Conservation (phyloP, 106 monocot species). For the Acorus calamus region DNA sequence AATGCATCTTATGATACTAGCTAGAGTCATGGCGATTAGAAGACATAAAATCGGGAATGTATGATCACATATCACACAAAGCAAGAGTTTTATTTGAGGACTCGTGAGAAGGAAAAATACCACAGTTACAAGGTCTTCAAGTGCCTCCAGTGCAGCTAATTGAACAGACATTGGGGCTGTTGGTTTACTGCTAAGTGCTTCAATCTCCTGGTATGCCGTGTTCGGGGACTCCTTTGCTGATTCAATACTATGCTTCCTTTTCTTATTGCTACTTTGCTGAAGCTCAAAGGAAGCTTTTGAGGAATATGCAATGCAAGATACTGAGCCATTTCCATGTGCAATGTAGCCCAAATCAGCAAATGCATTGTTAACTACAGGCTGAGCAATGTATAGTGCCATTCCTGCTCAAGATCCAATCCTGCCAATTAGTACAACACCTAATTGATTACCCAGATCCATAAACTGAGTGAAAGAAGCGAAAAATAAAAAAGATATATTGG, state of each 20-base stretch:
- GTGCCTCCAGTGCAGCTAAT: constrained; percentile 60
- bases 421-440: constrained; percentile 22
- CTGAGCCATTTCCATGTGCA: not conserved
- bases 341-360: constrained; percentile 42
- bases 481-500: not conserved
- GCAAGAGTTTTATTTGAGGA: not conserved
- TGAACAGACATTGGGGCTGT: constrained; percentile 44
- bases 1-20: no score
- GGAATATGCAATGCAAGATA: constrained; percentile 9
- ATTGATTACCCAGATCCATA: not conserved
- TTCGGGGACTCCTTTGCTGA: constrained; percentile 15
- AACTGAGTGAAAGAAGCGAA: not conserved
- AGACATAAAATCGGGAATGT: no score
- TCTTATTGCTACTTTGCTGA: constrained; percentile 22
- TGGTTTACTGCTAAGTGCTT: constrained; percentile 9
- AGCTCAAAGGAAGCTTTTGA: constrained; percentile 8
- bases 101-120: constrained; percentile 21
- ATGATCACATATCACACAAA: no score
- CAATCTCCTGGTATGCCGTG: constrained; percentile 11
- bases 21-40: no score
- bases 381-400: constrained; percentile 47
- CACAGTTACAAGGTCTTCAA: constrained; percentile 75
- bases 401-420: constrained; percentile 43
- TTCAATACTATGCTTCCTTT: constrained; percentile 48
- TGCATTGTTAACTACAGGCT: constrained; percentile 54